These are phyloP conservation scores for Paspalum notatum DNA, from an alignment of 176 grass and related monocot genomes.

Conservation along the genomic window DNA sequence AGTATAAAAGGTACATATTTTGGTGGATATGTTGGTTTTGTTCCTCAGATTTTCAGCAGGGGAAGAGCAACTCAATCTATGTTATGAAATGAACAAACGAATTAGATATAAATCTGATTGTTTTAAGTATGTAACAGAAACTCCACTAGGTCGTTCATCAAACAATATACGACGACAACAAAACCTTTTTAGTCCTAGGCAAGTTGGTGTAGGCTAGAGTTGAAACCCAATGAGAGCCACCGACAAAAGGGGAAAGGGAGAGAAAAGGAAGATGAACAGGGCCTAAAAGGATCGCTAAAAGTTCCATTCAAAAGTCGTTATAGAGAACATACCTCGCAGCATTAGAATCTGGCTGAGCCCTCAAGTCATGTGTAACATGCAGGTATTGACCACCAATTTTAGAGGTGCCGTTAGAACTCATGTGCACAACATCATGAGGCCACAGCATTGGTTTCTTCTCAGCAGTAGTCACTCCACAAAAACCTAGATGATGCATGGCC, in stretches of 20 bases:
- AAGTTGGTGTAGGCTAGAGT: too few species aligned
- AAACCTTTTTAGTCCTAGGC: too few species aligned
- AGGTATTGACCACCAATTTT: conserved; percentile 7
- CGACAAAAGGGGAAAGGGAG: too few species aligned
- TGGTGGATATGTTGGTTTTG: conserved; percentile 27
- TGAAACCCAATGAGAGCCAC: too few species aligned
- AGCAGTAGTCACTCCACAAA: conserved; percentile 39
- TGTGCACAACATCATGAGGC: conserved; percentile 5
- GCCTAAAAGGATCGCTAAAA: too few species aligned
- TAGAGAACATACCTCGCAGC: conserved; percentile 46
- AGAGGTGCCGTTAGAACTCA: conserved; percentile 19
- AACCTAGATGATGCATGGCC: conserved; percentile 37
- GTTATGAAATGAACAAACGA: conserved; percentile 31
- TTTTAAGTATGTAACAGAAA: conserved; percentile 11
- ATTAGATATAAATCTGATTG: conserved; percentile 15
- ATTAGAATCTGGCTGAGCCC: conserved; percentile 20
- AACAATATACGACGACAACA: background rate
- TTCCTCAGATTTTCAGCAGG: conserved; percentile 38
- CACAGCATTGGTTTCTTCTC: conserved; percentile 41
- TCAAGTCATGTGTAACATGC: conserved; percentile 16
- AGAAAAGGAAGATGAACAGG: too few species aligned
- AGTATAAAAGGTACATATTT: conserved; percentile 50
- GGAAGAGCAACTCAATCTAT: conserved; percentile 53
- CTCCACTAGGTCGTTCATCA: background rate
- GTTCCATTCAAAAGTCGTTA: background rate